These are phyloP conservation scores for Pleoardoris graminearum DNA, from an alignment of 2,329 filamentous ascomycete genomes.

Conservation along the genomic window DNA sequence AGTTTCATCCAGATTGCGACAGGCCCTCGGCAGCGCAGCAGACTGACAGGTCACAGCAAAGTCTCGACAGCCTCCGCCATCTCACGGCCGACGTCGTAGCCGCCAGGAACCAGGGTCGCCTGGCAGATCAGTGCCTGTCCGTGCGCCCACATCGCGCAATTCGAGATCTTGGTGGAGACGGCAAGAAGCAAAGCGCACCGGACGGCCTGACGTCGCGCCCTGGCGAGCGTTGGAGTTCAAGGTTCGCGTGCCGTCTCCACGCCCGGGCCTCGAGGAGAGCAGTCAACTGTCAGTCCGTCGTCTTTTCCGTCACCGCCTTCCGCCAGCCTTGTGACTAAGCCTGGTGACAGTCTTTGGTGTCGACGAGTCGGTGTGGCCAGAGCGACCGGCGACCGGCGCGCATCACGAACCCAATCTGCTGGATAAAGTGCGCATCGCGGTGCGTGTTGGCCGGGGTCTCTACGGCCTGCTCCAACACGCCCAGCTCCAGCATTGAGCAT, in stretches of 20 bases:
- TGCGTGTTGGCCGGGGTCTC: slow-evolving; percentile 16
- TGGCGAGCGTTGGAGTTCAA: slow-evolving; percentile 36
- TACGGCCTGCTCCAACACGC: slow-evolving; percentile 18
- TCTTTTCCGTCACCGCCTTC: slow-evolving; percentile 7
- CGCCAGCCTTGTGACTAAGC: slow-evolving; percentile 12
- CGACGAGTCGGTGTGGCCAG: slow-evolving; percentile 21
- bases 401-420: slow-evolving; percentile 30
- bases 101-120: slow-evolving; percentile 29
- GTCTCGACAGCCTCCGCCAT: slow-evolving; percentile 24
- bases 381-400: slow-evolving; percentile 9
- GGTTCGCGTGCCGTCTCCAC: slow-evolving; percentile 19
- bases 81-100: slow-evolving; percentile 38
- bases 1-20: slow-evolving; percentile 38
- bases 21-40: slow-evolving; percentile 29
- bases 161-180: slow-evolving; percentile 45
- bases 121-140: slow-evolving; percentile 34
- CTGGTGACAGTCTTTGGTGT: slow-evolving; percentile 13
- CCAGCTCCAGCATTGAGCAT: slow-evolving; percentile 23
- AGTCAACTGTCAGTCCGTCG: neutral
- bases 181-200: slow-evolving; percentile 44
- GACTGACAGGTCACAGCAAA: slow-evolving; percentile 42
- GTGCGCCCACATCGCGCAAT: slow-evolving; percentile 32
- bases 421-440: slow-evolving; percentile 36
- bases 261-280: neutral
- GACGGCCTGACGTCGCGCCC: slow-evolving; percentile 28